phyloP scores from a whole-genome alignment of 345 rosid genomes.

The Sapria himalayana region DNA sequence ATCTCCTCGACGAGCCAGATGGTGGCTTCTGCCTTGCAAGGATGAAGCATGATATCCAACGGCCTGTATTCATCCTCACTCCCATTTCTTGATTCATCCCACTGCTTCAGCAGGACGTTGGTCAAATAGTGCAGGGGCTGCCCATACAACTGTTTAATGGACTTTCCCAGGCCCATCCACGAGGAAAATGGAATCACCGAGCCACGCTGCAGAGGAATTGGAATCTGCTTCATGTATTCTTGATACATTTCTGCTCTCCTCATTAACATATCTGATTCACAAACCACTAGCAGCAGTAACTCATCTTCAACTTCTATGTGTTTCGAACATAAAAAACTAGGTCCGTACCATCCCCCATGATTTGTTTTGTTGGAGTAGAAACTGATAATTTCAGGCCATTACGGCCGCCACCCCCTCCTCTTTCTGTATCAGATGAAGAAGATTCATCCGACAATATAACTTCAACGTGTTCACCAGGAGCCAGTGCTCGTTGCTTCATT shows the following conservation, averaged over 20 bases:
- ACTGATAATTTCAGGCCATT: conserved; percentile 6
- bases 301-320: too few relatives aligned
- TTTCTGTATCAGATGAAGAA: conserved; percentile 26
- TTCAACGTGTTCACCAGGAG: conserved; percentile 31
- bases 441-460: conserved; percentile 37
- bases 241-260: conserved; percentile 61
- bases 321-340: background rate
- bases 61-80: conserved; percentile 25
- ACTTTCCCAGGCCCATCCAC: conserved; percentile 59
- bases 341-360: too few relatives aligned
- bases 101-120: conserved; percentile 33
- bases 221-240: conserved; percentile 56
- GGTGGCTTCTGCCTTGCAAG: conserved; percentile 64
- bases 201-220: conserved; percentile 37
- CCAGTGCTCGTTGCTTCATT: conserved; percentile 35
- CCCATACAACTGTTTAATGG: conserved; percentile 46
- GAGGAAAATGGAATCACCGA: conserved; percentile 57
- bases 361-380: conserved; percentile 1
- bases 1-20: conserved; percentile 72
- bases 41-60: conserved; percentile 49
- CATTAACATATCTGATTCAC: conserved; percentile 17
- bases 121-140: conserved; percentile 90
- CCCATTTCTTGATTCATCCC: conserved; percentile 53
- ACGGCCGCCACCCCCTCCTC: conserved; percentile 12
- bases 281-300: too few relatives aligned